These are phyloP conservation scores for Lactarius trivialis DNA, from an alignment of 768 basidiomycete species.

Conservation along the genomic window DNA sequence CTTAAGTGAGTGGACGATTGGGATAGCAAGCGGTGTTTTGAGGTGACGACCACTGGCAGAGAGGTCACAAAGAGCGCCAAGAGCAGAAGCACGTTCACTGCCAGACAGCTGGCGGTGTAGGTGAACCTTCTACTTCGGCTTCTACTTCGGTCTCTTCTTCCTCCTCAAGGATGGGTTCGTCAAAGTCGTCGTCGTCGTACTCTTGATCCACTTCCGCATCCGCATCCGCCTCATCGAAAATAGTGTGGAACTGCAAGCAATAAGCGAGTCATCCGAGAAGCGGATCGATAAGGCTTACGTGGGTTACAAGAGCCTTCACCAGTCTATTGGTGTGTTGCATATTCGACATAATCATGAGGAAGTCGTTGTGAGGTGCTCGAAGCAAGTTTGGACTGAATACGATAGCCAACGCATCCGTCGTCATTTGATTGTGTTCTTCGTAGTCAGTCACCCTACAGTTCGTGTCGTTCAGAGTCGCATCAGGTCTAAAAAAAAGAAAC, in stretches of 20 bases:
- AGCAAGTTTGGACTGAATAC: slow-evolving; percentile 80
- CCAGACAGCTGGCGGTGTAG: neutral
- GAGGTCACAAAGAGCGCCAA: neutral
- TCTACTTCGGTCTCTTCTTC: slow-evolving; percentile 40
- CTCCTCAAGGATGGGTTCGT: slow-evolving; percentile 61
- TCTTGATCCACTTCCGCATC: slow-evolving; percentile 35
- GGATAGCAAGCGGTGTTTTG: neutral
- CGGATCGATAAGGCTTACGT: slow-evolving; percentile 50
- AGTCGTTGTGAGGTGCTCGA: slow-evolving; percentile 72
- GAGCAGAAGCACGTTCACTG: neutral
- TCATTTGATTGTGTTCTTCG: slow-evolving; percentile 89
- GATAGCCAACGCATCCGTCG: slow-evolving; percentile 74
- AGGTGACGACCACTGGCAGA: neutral
- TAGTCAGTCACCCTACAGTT: slow-evolving; percentile 68
- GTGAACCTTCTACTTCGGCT: slow-evolving; percentile 8
- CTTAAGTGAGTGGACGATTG: neutral
- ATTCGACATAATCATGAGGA: slow-evolving; percentile 69
- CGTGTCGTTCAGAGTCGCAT: neutral
- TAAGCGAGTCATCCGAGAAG: slow-evolving; percentile 27
- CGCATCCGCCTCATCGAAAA: slow-evolving; percentile 63
- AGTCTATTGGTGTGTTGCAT: slow-evolving; percentile 39
- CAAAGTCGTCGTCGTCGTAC: slow-evolving; percentile 59
- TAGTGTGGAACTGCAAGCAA: slow-evolving; percentile 40
- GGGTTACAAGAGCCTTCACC: slow-evolving; percentile 53
- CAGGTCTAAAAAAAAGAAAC: neutral